Base-by-base conservation (phyloP, 2,329 filamentous ascomycete species). In the Colletotrichum navitas region DNA sequence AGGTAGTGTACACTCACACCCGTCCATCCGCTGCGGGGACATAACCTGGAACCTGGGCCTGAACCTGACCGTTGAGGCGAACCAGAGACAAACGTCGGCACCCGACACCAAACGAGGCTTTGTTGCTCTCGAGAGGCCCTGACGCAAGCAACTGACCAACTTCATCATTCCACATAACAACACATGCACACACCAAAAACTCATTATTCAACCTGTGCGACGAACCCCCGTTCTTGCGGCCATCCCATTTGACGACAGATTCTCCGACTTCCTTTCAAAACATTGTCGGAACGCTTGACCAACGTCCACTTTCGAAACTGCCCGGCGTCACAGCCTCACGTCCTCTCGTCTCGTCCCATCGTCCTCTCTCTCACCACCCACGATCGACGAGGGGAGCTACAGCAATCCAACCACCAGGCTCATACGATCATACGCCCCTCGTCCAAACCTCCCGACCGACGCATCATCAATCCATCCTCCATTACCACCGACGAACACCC, bases 111-210 rank as follows among this genome's bases (percentile, higher is more conserved):
- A 18, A 52, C 58, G 43, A 63, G 41, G 29, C 56, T 51, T 58
- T 56, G 54, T 58, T 56, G 51, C 32, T 58, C 26, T 41, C 60
- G 26, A 36, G 29, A 56, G 43, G 11, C n/a, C 63, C 55, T 55
- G 39, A 61, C 63, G 49, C 55, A 62, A 68, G 34, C 68, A 62
- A 71, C 58, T 51, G 47, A 43, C 63, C 56, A 45, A 62, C 45
- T 56, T 34, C 58, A 51, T 63, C 68, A 67, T 63, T 66, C 49
- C 49, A 36, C 58, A 21, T 34, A 39, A 58, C 26, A 68, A 56
- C 61, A 34, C 8, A 5, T 21, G 24, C 8, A 5, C 45, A 47
- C 3, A 47, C 24, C 12, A 16, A 18, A 52, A 36, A 62, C 26
- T 6, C n/a, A 5, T 36, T 36, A 51, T 39, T 62, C 26, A n/a